Evolutionary conservation across 352 stramenopile genomes (phyloP).

Genomic region (Phytophthora fragariaefolia): DNA sequence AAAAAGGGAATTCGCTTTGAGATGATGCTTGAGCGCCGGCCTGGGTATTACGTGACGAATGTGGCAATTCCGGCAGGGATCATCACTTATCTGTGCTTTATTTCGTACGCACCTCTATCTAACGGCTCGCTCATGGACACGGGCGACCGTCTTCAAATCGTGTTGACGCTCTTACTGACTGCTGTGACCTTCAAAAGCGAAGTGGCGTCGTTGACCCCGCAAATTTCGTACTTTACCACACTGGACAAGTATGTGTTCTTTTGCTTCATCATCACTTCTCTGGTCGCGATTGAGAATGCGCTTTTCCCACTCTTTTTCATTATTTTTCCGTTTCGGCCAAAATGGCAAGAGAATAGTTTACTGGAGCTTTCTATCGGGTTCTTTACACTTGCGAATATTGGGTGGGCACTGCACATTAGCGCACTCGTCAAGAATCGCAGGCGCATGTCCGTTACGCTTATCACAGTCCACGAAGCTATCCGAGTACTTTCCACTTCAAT

Average conservation of each 20-base stretch:
- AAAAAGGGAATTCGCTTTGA: constrained; percentile 60
- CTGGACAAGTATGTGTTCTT: constrained; percentile 75
- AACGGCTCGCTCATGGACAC: constrained; percentile 50
- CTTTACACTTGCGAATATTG: constrained; percentile 53
- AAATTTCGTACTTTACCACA: constrained; percentile 72
- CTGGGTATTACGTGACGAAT: constrained; percentile 66
- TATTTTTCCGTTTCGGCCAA: constrained; percentile 17
- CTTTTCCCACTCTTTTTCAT: constrained; percentile 47
- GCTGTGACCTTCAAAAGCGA: constrained; percentile 69
- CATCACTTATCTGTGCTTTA: constrained; percentile 66
- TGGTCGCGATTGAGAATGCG: constrained; percentile 67
- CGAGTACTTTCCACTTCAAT: constrained; percentile 41
- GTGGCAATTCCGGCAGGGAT: constrained; percentile 49
- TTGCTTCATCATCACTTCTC: constrained; percentile 61
- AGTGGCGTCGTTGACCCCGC: constrained; percentile 53
- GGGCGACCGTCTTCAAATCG: constrained; percentile 61
- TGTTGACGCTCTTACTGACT: constrained; percentile 65
- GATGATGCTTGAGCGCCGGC: constrained; percentile 61
- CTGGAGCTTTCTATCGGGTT: constrained; percentile 41
- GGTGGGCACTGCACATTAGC: constrained; percentile 37
- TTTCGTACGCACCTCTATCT: constrained; percentile 48
- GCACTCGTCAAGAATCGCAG: constrained; percentile 39
- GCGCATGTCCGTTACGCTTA: constrained; percentile 24
- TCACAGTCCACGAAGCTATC: constrained; percentile 50
- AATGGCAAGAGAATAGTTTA: constrained; percentile 38